Evolutionary conservation across 176 grass and related monocot species (phyloP).

Genomic region (Hordeum marinum): DNA sequence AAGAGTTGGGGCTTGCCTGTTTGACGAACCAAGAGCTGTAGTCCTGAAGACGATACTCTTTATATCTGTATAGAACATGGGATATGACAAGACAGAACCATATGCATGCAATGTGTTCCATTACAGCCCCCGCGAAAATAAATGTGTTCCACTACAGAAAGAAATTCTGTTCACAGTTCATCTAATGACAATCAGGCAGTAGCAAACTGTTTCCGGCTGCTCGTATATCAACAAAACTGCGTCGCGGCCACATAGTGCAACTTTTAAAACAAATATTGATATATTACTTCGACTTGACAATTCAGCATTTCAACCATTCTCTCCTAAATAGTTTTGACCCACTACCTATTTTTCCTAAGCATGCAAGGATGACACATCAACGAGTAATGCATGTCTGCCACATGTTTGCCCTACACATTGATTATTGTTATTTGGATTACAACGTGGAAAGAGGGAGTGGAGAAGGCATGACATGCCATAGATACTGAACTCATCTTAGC

Average conservation of each 20-base stretch:
- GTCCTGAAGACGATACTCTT: conserved; percentile 92
- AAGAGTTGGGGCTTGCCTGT: conserved; percentile 49
- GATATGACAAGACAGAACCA: neutral
- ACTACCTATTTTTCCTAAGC: too few relatives aligned
- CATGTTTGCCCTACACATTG: too few relatives aligned
- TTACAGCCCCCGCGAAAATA: neutral
- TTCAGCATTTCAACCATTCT: neutral
- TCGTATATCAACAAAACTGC: neutral
- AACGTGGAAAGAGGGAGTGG: too few relatives aligned
- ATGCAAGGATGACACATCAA: too few relatives aligned
- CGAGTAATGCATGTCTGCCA: too few relatives aligned
- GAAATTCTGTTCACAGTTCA: neutral
- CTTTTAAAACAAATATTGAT: neutral
- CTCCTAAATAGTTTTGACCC: too few relatives aligned
- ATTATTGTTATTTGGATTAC: too few relatives aligned
- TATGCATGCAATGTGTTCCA: neutral
- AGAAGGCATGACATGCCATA: too few relatives aligned
- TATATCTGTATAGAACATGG: conserved; percentile 58
- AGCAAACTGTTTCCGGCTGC: neutral
- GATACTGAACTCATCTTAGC: too few relatives aligned
- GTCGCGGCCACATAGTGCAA: neutral
- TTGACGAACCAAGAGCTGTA: conserved; percentile 97
- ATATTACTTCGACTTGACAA: neutral
- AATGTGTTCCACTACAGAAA: neutral
- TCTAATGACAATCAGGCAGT: neutral